Evolutionary conservation across 345 rosid genomes (phyloP).

Genomic region (Mallotus nudiflorus): DNA sequence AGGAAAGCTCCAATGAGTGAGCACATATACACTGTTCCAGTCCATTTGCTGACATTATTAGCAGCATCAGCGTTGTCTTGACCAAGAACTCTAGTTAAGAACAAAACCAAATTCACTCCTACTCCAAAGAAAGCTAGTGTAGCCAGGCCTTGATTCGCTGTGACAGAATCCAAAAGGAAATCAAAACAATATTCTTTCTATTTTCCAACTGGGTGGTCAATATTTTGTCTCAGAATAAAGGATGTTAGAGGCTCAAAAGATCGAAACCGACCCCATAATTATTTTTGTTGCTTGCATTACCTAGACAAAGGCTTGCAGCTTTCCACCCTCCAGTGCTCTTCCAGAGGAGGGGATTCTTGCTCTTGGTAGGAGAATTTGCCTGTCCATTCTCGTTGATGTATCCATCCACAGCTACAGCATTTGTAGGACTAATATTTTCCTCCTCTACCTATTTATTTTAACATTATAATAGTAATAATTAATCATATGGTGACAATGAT

Average conservation of each 20-base stretch:
- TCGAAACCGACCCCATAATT: too few relatives aligned
- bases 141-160: slow-evolving; percentile 83
- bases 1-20: slow-evolving; percentile 90
- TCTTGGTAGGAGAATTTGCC: slow-evolving; percentile 14
- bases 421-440: slow-evolving; percentile 20
- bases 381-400: slow-evolving; percentile 28
- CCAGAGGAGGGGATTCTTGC: slow-evolving; percentile 16
- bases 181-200: too few relatives aligned
- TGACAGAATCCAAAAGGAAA: neutral
- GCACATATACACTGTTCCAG: slow-evolving; percentile 87
- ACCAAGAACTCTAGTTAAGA: slow-evolving; percentile 75
- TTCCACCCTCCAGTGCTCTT: slow-evolving; percentile 34
- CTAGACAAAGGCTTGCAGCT: slow-evolving; percentile 25
- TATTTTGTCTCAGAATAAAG: neutral
- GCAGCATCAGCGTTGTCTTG: slow-evolving; percentile 84
- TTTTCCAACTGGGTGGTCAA: neutral
- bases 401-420: slow-evolving; percentile 22
- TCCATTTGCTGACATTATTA: slow-evolving; percentile 87
- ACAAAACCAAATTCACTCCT: slow-evolving; percentile 80
- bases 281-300: slow-evolving; percentile 1
- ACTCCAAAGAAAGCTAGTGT: slow-evolving; percentile 94
- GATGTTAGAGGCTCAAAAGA: too few relatives aligned
- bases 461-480: too few relatives aligned
- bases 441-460: slow-evolving; percentile 29
- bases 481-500: too few relatives aligned